phyloP scores from a whole-genome alignment of 1,284 basidiomycete genomes.

The Cryptococcus sp. region DNA sequence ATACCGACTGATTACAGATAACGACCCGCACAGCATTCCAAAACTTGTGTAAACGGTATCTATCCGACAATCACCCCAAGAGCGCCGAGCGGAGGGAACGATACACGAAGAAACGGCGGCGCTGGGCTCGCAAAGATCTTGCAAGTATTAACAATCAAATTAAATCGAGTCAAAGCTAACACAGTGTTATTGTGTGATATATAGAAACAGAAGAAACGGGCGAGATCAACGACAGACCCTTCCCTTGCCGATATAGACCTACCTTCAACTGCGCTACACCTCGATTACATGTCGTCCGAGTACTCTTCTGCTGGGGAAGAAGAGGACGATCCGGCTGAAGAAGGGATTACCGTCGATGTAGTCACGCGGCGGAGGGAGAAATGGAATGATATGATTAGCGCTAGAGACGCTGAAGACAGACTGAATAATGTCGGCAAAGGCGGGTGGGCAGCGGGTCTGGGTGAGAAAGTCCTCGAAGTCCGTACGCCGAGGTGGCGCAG shows the following conservation, averaged over 20 bases:
- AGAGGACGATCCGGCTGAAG: slow-evolving; percentile 3
- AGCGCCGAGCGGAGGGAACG: slow-evolving; percentile 36
- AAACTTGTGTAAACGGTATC: slow-evolving; percentile 47
- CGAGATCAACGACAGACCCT: slow-evolving; percentile 36
- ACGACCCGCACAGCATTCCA: slow-evolving; percentile 43
- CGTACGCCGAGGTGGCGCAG: slow-evolving; percentile 50
- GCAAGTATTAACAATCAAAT: slow-evolving; percentile 24
- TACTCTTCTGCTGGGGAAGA: slow-evolving; percentile 47
- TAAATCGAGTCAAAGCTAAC: neutral
- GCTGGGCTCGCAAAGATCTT: slow-evolving; percentile 53
- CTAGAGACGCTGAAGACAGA: slow-evolving; percentile 55
- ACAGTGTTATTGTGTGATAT: no score
- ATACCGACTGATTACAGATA: slow-evolving; percentile 5
- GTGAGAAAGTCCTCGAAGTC: slow-evolving; percentile 75
- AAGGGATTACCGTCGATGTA: neutral
- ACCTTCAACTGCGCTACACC: slow-evolving; percentile 36
- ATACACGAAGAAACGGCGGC: slow-evolving; percentile 45
- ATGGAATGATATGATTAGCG: slow-evolving; percentile 13
- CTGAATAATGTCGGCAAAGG: slow-evolving; percentile 64
- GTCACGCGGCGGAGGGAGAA: slow-evolving; percentile 1
- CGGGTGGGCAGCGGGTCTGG: slow-evolving; percentile 57
- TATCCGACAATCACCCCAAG: slow-evolving; percentile 39
- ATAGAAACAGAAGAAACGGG: slow-evolving; percentile 51
- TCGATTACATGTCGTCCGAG: slow-evolving; percentile 54
- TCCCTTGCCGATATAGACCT: slow-evolving; percentile 22